Percentiles rank a stretch among this genome's conserved stretches.
These are phyloP conservation scores for Malus orientalis DNA, from an alignment of 306 rosid species.

Conservation along the genomic window DNA sequence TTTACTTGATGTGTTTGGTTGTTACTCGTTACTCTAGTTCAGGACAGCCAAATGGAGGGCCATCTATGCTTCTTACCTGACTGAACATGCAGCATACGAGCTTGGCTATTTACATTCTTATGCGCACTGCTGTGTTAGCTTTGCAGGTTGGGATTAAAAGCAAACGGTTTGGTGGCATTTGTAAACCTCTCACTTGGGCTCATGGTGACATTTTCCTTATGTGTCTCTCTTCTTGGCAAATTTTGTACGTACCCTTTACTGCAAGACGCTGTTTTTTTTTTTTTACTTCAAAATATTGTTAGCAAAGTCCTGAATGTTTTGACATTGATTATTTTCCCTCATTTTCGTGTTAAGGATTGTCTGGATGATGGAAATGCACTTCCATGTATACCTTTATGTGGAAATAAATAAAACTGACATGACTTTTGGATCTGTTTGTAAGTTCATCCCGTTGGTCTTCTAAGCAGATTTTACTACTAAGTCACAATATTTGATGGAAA, in stretches of 20 bases:
- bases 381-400: neutral
- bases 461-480: neutral
- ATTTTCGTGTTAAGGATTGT: neutral
- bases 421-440: neutral
- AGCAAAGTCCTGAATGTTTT: neutral
- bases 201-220: constrained; percentile 94
- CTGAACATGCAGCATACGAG: constrained; percentile 76
- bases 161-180: constrained; percentile 67
- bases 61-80: constrained; percentile 86
- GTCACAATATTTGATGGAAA: neutral
- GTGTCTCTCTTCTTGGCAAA: constrained; percentile 94
- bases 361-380: neutral
- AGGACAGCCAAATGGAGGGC: constrained; percentile 93
- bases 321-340: neutral
- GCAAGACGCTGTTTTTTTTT: no score
- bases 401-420: neutral
- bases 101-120: constrained; percentile 84
- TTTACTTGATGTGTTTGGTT: constrained; percentile 15
- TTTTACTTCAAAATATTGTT: neutral
- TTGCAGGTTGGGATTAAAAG: constrained; percentile 94
- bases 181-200: constrained; percentile 93
- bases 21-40: constrained; percentile 39
- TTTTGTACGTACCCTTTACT: constrained; percentile 52
- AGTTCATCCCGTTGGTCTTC: neutral
- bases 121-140: constrained; percentile 92